Percentiles rank a stretch among this genome's conserved stretches.
These are phyloP conservation scores for Penicillium sclerotiorum DNA, from an alignment of 2,329 filamentous ascomycete genomes.

Conservation along the genomic window DNA sequence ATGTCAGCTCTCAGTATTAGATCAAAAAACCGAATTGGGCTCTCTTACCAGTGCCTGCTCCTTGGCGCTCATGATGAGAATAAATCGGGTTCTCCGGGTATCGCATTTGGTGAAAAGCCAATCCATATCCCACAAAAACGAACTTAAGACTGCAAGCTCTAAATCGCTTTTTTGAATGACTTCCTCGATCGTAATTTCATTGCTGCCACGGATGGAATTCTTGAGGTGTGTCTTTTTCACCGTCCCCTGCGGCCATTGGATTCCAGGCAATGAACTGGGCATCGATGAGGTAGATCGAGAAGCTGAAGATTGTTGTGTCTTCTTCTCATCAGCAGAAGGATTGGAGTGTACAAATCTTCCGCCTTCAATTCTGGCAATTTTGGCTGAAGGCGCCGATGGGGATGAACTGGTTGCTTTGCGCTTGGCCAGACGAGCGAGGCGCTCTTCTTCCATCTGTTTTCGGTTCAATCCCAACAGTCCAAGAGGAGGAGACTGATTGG, in stretches of 20 bases:
- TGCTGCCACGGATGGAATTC: constrained; percentile 60
- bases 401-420: constrained; percentile 52
- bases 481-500: not conserved
- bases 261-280: constrained; percentile 24
- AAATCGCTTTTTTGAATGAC: constrained; percentile 74
- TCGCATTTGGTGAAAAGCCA: constrained; percentile 78
- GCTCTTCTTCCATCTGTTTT: constrained; percentile 82
- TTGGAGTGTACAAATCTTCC: not conserved
- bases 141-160: constrained; percentile 77
- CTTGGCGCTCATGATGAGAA: constrained; percentile 65
- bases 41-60: constrained; percentile 36
- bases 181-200: constrained; percentile 88
- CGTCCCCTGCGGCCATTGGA: constrained; percentile 60
- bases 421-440: constrained; percentile 69
- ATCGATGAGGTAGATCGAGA: not conserved
- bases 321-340: not conserved
- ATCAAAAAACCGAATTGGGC: not conserved
- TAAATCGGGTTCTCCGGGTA: constrained; percentile 60
- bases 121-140: constrained; percentile 81
- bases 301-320: not conserved
- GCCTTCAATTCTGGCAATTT: constrained; percentile 24
- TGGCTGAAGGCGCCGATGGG: constrained; percentile 24
- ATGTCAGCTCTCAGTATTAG: not conserved
- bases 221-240: constrained; percentile 81
- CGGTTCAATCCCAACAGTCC: constrained; percentile 66